Base-by-base conservation (phyloP, 257 asterid genomes). In the Anisodus acutangulus region DNA sequence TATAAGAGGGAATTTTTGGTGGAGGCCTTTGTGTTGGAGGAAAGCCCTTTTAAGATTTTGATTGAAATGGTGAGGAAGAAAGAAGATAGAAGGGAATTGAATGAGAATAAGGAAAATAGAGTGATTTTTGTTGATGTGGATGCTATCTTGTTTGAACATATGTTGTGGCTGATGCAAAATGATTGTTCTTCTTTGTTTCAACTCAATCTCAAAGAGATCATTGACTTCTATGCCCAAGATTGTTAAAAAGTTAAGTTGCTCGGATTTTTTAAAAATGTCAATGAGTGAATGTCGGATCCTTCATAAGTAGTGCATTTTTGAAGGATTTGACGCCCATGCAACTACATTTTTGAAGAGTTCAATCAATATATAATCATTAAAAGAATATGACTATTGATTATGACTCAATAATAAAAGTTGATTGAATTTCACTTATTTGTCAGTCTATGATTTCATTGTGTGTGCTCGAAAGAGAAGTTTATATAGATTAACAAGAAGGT, bases 141-240 rank as follows among this genome's bases (percentile, higher is more conserved):
- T 84, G 89, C 89, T 26, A 88, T 89, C 53, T 86, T 88, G 89
- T 89, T 88, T 63, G 92, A 89, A 76, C 92, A 89, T 51, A 84
- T 89, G 89, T 26, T 89, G 70, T 89, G 92, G 92, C 54, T 89
- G 72, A 86, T 89, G 90, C 81, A 86, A 57, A 89, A 89, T 83
- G 92, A 89, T 81, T 86, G 86, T 15, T 88, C 90, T 85, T 89
- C 92, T 60, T 86, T 88, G 80, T 85, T 86, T 78, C 83, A 89
- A 83, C 90, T 89, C 43, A 89, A 89, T 64, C 89, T 89, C 45
- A 68, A 66, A 39, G 92, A 89, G 86, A 86, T 88, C 58, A 76
- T 88, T 57, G 90, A 89, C n/a, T 89, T 89, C 80, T 89, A 89
- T 78, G 80, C 87, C 64, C 92, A 89, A 83, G 90, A 89, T 60